Evolutionary conservation across 352 stramenopile genomes (phyloP), one percentile per base, ranked within the genome.

Genomic region (Thalassiosira ordinaria): DNA sequence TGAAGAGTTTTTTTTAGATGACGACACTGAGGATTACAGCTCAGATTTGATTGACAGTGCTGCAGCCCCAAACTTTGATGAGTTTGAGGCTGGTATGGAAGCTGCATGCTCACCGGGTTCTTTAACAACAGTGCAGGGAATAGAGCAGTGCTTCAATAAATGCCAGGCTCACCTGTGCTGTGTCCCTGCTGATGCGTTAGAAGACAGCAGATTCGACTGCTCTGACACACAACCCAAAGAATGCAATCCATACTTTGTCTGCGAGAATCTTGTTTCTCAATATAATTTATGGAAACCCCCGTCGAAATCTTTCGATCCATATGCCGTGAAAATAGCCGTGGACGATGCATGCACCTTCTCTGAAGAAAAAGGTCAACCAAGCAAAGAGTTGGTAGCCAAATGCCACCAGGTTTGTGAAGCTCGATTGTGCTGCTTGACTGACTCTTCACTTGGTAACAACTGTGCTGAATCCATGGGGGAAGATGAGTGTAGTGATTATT

Each of bases 81-180:
- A 62, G 14, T 52, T 61, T 7, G 14, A 62, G 31, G 20, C 18
- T 22, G 33, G 20, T 44, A 37, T 78, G 7, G 56, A 61, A 51
- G 29, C 24, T 51, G 59, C 5, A 22, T 78, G 68, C 24, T 67
- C 55, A 0, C 14, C 24, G n/a, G 68, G 70, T 20, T 70, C 39
- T 18, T 27, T 78, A 8, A 60, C 62, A 47, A 70, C 68, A 59
- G 46, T 59, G 18, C 18, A 69, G n/a, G 68, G 68, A 37, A 62
- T 70, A 49, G 68, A 78, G 26, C 22, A 33, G 26, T 78, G 68
- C 27, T 78, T 46, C 47, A 61, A 62, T 27, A 62, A 61, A 63
- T 78, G 68, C 18, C 37, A 57, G 53, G 5, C 68, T 26, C 27
- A 67, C 41, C 68, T 65, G 2, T 78, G 68, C 33, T 78, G 68